phyloP scores from a whole-genome alignment of 176 grass and related monocot genomes.

The Eleusine coracana region DNA sequence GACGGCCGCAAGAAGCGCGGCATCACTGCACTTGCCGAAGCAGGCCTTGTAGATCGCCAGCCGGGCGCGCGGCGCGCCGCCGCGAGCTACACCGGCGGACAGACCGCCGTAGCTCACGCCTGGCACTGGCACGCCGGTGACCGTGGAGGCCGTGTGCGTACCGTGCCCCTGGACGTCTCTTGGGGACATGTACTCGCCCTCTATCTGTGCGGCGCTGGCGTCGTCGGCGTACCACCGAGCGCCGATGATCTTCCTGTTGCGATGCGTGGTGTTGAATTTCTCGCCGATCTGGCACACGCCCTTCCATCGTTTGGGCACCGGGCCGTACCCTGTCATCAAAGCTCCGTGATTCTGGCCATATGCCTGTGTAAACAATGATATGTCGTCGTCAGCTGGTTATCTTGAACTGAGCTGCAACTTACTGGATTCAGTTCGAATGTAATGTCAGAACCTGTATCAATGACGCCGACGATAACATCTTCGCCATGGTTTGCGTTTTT shows the following conservation, averaged over 20 bases:
- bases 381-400: no score
- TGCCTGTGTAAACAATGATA: conserved; percentile 19
- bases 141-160: conserved; percentile 52
- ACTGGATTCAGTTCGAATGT: no score
- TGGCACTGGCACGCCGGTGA: conserved; percentile 32
- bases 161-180: conserved; percentile 37
- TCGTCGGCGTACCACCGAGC: no score
- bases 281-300: no score
- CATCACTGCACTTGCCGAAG: no score
- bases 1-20: conserved; percentile 18
- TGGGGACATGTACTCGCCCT: conserved; percentile 36
- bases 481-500: conserved; percentile 47
- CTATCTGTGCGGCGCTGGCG: no score
- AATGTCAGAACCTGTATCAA: conserved; percentile 32
- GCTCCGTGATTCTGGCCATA: conserved; percentile 74
- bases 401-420: no score
- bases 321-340: conserved; percentile 52
- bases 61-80: conserved; percentile 55
- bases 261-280: no score
- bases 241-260: no score
- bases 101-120: conserved; percentile 44
- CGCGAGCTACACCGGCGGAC: conserved; percentile 25
- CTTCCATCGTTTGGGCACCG: not conserved
- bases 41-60: conserved; percentile 54
- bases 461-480: conserved; percentile 42